Evolutionary conservation across 768 basidiomycete species (phyloP), one percentile per base, ranked within the genome.

Genomic region (Mycena filopes): DNA sequence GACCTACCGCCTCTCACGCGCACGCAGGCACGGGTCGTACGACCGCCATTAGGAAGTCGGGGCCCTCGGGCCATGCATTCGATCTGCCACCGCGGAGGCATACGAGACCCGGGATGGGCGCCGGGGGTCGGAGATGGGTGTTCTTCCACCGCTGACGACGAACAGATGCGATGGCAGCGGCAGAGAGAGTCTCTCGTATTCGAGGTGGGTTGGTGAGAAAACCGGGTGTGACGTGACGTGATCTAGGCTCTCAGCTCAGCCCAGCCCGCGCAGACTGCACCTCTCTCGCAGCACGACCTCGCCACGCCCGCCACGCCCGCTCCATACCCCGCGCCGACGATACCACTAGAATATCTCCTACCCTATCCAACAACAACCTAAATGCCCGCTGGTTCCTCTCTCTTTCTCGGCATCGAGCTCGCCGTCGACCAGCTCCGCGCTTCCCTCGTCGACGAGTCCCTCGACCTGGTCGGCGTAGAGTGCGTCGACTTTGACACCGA

Each of bases 391-490:
- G 26, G 21, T 45, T 76, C 81, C 41, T 76, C 83, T n/a, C 84
- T 92, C 70, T 95, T 94, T 79, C 87, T 96, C 43, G 94, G 94
- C 63, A 85, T 63, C 74, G 93, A 95, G 81, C 86, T 95, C 57
- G 89, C 91, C 4, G 89, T 89, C 38, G 94, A 95, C 82, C 91
- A 94, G 78, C 80, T 95, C 46, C 87, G 92, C 51, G 94, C 92
- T 46, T 89, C 91, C 53, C 85, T 96, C 69, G 88, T 96, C 64
- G 94, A 95, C 73, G 92, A 93, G 73, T 87, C 86, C 63, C 83
- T 95, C 58, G 93, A 94, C 74, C 83, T 94, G 53, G 87, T 94
- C 25, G 93, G 91, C 20, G 91, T 93, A 33, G 93, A 95, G 75
- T 84, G 84, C 60, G 88, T 95, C 50, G 92, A 94, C 75, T 95